Evolutionary conservation across 208 protist species (phyloP), one percentile per base, ranked within the genome.

Genomic region (Acanthamoeba sp.): DNA sequence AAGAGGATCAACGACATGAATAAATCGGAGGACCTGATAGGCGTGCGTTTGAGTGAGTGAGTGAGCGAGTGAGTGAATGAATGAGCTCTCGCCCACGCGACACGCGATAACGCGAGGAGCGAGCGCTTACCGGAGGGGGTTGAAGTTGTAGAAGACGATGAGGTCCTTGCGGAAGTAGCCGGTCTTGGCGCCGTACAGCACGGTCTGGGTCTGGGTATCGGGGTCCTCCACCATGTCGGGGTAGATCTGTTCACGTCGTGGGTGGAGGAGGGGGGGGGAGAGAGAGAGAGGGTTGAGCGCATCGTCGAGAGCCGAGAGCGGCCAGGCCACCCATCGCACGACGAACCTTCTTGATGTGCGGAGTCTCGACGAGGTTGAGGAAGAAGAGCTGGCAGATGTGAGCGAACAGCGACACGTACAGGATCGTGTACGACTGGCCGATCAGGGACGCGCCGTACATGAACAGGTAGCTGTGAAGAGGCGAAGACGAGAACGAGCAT

Each of bases 371-470:
- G 24, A 99, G 95, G 10, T 96, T 97, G 29, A 99, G 94, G 94
- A 99, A 99, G 32, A 98, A 85, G 34, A 99, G 94, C 94, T 99
- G 98, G 94, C 96, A 98, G 52, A 99, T 64, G 95, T 99, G 98
- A 7, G 98, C 98, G 95, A 98, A 97, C 24, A 99, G 95, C 88
- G 96, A 97, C 87, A 98, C 96, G 96, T 98, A 98, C 57, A 99
- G 98, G 64, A 99, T 96, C 29, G 97, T 98, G 95, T 98, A 98
- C 0, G 97, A 98, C 93, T 98, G 97, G 34, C 98, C 94, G 94
- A 99, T 98, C 64, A 99, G 82, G n/a, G 95, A 96, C 34, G 98
- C 94, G 40, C 98, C 98, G 95, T 99, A 99, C 95, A 98, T 98
- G 95, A 99, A 99, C 62, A 96, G 95, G 95, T 99, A 99, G 50